Conservation (phyloP, 2,329 filamentous ascomycete genomes). For the Phialophora macrospora region DNA sequence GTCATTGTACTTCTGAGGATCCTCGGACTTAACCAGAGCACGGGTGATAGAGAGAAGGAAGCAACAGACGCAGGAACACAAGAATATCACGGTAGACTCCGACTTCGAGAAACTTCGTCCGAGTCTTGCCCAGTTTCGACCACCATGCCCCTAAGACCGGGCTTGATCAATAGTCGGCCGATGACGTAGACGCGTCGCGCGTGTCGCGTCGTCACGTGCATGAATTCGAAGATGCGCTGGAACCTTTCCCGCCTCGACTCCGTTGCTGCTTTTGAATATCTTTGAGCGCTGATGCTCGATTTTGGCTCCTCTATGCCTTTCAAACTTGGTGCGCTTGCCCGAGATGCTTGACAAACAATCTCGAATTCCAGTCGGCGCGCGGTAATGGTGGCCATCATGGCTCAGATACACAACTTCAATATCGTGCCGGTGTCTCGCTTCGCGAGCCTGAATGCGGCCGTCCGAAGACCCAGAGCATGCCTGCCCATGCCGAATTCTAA, state of each 20-base stretch:
- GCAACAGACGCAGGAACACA: neutral
- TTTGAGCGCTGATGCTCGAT: neutral
- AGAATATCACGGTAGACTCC: neutral
- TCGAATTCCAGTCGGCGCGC: neutral
- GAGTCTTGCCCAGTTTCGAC: neutral
- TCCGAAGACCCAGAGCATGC: constrained; percentile 74
- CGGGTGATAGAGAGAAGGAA: neutral
- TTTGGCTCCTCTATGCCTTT: neutral
- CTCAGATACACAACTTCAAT: constrained; percentile 55
- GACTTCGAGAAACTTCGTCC: neutral
- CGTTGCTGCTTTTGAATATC: neutral
- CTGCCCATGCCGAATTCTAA: constrained; percentile 2
- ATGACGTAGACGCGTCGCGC: constrained; percentile 1
- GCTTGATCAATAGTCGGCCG: neutral
- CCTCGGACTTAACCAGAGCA: neutral
- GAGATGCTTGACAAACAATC: constrained; percentile 1
- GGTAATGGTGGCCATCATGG: constrained; percentile 23
- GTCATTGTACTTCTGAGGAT: constrained; percentile 3
- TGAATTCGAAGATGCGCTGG: neutral
- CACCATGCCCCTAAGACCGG: neutral
- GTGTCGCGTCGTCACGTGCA: neutral
- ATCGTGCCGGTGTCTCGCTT: constrained; percentile 75
- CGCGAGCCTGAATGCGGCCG: constrained; percentile 67
- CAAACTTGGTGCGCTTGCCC: too few relatives aligned
- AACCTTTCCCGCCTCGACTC: neutral